A percentile compares a stretch with the other conserved stretches of the same genome.
phyloP scores from a whole-genome alignment of 495 filamentous ascomycete genomes.

The Acidomyces sp. region DNA sequence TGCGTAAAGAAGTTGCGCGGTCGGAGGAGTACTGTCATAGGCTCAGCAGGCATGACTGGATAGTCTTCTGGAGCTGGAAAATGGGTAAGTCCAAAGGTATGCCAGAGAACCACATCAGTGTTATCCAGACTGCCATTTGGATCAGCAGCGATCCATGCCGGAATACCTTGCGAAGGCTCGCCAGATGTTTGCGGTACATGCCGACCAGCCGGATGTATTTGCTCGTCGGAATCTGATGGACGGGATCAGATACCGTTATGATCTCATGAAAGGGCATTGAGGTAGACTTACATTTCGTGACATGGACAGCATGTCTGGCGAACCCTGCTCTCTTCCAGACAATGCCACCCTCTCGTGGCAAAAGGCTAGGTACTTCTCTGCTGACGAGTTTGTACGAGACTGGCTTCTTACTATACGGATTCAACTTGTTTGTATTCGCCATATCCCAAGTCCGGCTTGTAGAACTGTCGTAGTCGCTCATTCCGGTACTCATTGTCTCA shows the following conservation, averaged over 20 bases:
- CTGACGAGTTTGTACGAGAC: conserved; percentile 87
- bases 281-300: conserved; percentile 64
- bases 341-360: conserved; percentile 73
- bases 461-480: conserved; percentile 68
- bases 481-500: conserved; percentile 54
- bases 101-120: conserved; percentile 86
- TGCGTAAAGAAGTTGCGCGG: conserved; percentile 78
- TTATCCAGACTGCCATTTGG: conserved; percentile 63
- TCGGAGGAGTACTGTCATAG: conserved; percentile 69
- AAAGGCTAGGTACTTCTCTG: conserved; percentile 60
- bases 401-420: conserved; percentile 75
- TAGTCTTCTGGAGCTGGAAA: conserved; percentile 90
- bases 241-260: conserved; percentile 1
- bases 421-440: conserved; percentile 67
- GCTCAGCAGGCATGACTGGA: conserved; percentile 88
- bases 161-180: conserved; percentile 63
- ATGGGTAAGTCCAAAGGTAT: conserved; percentile 88
- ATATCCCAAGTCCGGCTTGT: conserved; percentile 87
- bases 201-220: conserved; percentile 82
- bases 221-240: conserved; percentile 57
- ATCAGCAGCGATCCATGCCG: conserved; percentile 69
- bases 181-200: conserved; percentile 91
- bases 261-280: neutral
- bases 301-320: conserved; percentile 78
- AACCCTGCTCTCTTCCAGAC: conserved; percentile 95